Base-by-base conservation (phyloP, 495 filamentous ascomycete species). In the Zalerion maritima region DNA sequence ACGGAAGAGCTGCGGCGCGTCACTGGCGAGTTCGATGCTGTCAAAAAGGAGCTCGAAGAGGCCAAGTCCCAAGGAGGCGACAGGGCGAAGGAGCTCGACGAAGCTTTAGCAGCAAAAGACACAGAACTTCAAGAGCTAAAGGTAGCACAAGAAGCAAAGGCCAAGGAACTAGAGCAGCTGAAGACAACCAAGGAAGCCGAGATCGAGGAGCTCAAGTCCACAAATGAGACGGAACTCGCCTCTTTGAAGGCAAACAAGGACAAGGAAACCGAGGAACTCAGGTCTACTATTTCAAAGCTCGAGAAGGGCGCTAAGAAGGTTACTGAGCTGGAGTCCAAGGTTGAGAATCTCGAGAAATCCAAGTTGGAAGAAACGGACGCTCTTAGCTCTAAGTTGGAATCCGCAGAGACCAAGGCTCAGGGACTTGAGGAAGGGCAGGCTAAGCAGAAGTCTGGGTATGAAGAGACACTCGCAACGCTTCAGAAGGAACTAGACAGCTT, bases 1-100 rank as follows among this genome's bases (percentile, higher is more conserved):
- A 67, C 84, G 64, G 79, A 92, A 11, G 89, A 97, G 49, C 59
- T 94, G n/a, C 93, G 84, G 55, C 69, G 84, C 0, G 73, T 94
- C 0, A 74, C 83, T 0, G 66, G 60, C 14, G 91, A 94, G 39
- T 72, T 77, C 18, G 85, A 96, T 46, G 67, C 69, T 6, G 71
- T 73, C 40, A 92, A 82, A 41, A 75, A 73, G 41, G 85, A 79
- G 42, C 52, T 75, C 6, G 72, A 77, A 6, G 73, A 76, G 28
- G 67, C 77, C 3, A n/a, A n/a, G n/a, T n/a, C n/a, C n/a, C n/a
- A n/a, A n/a, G n/a, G n/a, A n/a, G n/a, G n/a, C n/a, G n/a, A n/a
- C n/a, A n/a, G n/a, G n/a, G 69, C 86, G 31, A 70, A 76, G 43
- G 63, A 69, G 21, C 51, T 75, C 0, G 67, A 70, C 43, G 66